Evolutionary conservation across 345 rosid species (phyloP), one percentile per base, ranked within the genome.

Genomic region (Sonneratia caseolaris): DNA sequence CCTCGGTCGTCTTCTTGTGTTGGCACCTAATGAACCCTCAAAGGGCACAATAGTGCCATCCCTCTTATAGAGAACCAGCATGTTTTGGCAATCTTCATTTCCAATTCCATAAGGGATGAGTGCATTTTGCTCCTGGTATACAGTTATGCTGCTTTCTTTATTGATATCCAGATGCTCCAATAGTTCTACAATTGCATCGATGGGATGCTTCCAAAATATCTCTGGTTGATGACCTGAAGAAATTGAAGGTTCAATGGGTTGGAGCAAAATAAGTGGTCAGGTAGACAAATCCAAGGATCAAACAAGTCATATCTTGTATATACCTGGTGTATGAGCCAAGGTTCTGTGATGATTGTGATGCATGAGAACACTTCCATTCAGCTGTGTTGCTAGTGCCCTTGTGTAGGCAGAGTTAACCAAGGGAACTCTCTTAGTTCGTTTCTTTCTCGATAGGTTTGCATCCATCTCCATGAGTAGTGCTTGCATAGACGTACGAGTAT

Each of bases 11-110:
- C 79, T 81, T 66, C 79, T 90, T 76, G 79, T 90, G 49, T 76
- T 67, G 12, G 81, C 77, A 70, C 79, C 72, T 43, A 75, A 71
- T 53, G 80, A 68, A 40, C 75, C 82, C 12, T 74, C 83, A 56
- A 77, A 78, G 61, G 98, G 91, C 75, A 89, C 83, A 71, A 90
- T 38, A 36, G 81, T 79, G 37, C 90, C 90, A 71, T 83, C 92
- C 81, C 84, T 72, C 47, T 73, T 64, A 72, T 80, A 89, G 73
- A 82, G 69, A 65, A 84, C 84, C 75, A 92, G 78, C 64, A 88
- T 86, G 73, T 82, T 87, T 53, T 84, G 78, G 59, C 82, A 75
- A 76, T 78, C 83, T 53, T 70, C 70, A 73, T 68, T 74, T 19
- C 66, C 73, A 73, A 69, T 72, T 47, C 68, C 45, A 70, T 82